Base-by-base conservation (phyloP, 225 moss, liverwort and hornwort species). In the Ulota crispa region DNA sequence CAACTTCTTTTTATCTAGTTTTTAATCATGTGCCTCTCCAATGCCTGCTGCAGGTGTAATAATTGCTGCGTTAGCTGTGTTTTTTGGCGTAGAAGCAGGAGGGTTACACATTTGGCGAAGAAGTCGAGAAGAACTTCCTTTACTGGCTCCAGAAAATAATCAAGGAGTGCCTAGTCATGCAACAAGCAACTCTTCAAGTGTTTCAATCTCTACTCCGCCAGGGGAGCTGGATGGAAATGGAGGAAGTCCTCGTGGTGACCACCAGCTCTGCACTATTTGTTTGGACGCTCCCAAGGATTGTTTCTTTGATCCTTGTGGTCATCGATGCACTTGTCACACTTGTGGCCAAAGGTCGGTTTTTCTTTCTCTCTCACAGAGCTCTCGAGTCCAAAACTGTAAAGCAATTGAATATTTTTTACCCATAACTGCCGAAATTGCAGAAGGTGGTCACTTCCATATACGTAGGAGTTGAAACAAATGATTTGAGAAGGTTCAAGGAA, bases 221-320 rank as follows among this genome's bases (percentile, higher is more conserved):
- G 86, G 76, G 56, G 82, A 83, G 27, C 20, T 75, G 50, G 83
- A 56, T 28, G 78, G 77, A 80, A 68, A 59, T 9, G 79, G 37
- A 84, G 76, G 77, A 78, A 85, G 85, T 30, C 72, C 73, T 78
- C 26, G 61, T 47, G 79, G 81, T 26, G 91, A 89, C 4, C 81
- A 81, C 8, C 85, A 87, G 39, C 91, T 91, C 59, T 91, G 91
- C 72, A 86, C 83, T 62, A 80, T 91, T 83, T 91, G 88, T 76
- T 85, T 91, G 81, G 91, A 89, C 72, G 88, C 87, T 47, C 86
- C 85, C 43, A 91, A 91, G 72, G 86, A 91, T 79, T 86, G 88
- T 81, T 91, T 91, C 76, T 91, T 91, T 59, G 88, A 91, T 83
- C 91, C 88, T 83, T 91, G 91, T 50, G 91, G 91, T n/a, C 91